phyloP scores from a whole-genome alignment of 805 yeast species.

The Zygoascus bituminiphila region DNA sequence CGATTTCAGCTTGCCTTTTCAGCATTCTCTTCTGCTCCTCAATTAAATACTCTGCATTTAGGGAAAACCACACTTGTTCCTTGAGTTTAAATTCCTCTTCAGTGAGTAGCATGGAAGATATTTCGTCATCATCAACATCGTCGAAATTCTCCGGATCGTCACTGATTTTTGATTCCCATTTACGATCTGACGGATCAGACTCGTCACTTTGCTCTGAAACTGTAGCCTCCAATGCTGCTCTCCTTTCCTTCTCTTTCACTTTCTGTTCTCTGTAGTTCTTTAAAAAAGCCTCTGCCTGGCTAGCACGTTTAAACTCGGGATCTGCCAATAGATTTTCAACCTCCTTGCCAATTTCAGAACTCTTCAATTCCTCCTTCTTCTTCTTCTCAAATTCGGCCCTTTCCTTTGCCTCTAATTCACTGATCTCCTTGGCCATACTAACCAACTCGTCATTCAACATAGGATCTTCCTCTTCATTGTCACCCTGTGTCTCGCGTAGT shows the following conservation, averaged over 20 bases:
- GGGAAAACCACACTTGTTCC: slow-evolving; percentile 81
- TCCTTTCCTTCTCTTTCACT: slow-evolving; percentile 7
- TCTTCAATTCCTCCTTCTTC: not conserved
- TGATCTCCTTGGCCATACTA: slow-evolving; percentile 8
- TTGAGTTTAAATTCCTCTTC: slow-evolving; percentile 66
- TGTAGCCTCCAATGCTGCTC: slow-evolving; percentile 10
- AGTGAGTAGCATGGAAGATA: slow-evolving; percentile 50
- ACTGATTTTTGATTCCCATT: slow-evolving; percentile 37
- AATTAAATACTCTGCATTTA: slow-evolving; percentile 75
- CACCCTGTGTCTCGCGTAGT: slow-evolving; percentile 12
- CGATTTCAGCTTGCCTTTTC: slow-evolving; percentile 77
- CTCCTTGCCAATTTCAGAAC: slow-evolving; percentile 3
- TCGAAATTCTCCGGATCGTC: slow-evolving; percentile 57
- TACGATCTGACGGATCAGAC: slow-evolving; percentile 1
- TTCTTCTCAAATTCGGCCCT: slow-evolving; percentile 3
- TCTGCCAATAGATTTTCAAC: slow-evolving; percentile 4
- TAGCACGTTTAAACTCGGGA: slow-evolving; percentile 1
- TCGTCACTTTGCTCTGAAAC: slow-evolving; percentile 8
- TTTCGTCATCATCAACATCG: slow-evolving; percentile 80
- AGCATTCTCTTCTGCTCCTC: slow-evolving; percentile 80
- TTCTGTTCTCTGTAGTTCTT: slow-evolving; percentile 2
- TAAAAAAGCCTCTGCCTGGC: slow-evolving; percentile 8
- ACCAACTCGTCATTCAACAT: slow-evolving; percentile 5
- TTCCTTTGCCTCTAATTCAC: slow-evolving; percentile 2
- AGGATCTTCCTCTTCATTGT: slow-evolving; percentile 9